Conservation (phyloP, 1,139 yeast genomes). For the Candida gigantensis region DNA sequence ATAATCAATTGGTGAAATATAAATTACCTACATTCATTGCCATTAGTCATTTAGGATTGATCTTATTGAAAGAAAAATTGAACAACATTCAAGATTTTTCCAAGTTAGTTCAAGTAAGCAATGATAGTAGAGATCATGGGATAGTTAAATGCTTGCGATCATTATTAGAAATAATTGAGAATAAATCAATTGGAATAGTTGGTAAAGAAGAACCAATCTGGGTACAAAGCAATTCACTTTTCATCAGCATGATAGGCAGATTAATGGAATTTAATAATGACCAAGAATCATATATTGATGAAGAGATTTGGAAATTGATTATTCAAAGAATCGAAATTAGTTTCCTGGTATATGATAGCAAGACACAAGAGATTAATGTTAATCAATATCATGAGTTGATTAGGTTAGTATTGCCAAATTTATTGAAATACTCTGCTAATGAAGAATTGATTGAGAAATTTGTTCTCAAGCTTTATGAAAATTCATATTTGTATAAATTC, state of each 20-base stretch:
- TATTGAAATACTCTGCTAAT: slow-evolving; percentile 20
- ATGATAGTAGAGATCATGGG: too few relatives aligned
- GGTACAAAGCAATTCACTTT: slow-evolving; percentile 42
- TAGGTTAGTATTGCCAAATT: slow-evolving; percentile 39
- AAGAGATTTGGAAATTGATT: slow-evolving; percentile 49
- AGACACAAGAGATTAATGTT: slow-evolving; percentile 51
- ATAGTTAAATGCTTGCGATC: slow-evolving; percentile 30
- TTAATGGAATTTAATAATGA: slow-evolving; percentile 17
- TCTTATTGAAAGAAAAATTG: slow-evolving; percentile 40
- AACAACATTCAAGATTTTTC: slow-evolving; percentile 28
- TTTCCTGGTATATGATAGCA: slow-evolving; percentile 31
- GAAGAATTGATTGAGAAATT: slow-evolving; percentile 40
- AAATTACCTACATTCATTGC: slow-evolving; percentile 71
- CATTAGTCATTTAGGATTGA: slow-evolving; percentile 53
- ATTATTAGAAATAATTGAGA: slow-evolving; percentile 27
- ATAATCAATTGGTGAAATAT: slow-evolving; percentile 24
- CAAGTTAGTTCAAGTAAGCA: slow-evolving; percentile 35
- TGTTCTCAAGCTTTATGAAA: slow-evolving; percentile 32
- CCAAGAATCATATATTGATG: slow-evolving; percentile 15
- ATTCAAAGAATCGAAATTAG: slow-evolving; percentile 45
- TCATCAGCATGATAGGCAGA: slow-evolving; percentile 24
- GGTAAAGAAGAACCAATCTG: slow-evolving; percentile 35
- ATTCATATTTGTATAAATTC: slow-evolving; percentile 38
- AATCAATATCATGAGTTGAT: slow-evolving; percentile 47
- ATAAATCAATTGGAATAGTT: slow-evolving; percentile 38